A percentile compares a stretch with the other conserved stretches of the same genome.
Conservation (phyloP, 2,329 filamentous ascomycete species). For the Ilyonectria destructans region DNA sequence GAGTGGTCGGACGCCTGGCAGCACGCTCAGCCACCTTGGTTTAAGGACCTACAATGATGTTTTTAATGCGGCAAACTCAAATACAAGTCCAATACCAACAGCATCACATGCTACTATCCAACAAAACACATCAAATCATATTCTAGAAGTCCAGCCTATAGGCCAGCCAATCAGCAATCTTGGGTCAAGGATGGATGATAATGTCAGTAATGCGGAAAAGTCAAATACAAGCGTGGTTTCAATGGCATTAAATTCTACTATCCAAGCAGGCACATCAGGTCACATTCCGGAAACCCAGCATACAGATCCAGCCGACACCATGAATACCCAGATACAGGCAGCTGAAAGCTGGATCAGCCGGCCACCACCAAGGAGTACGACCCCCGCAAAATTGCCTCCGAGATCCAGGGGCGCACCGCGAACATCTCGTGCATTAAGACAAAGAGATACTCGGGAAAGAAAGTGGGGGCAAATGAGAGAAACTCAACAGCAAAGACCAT, state of each 20-base stretch:
- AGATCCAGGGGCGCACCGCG: slow-evolving; percentile 17
- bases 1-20: no score
- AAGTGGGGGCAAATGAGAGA: no score
- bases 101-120: no score
- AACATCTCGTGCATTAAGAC: slow-evolving; percentile 17
- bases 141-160: neutral
- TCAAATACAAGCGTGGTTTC: no score
- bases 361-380: no score
- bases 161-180: no score
- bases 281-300: neutral
- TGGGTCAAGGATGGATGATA: no score
- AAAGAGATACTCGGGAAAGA: neutral
- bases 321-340: slow-evolving; percentile 8
- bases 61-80: slow-evolving; percentile 1
- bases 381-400: neutral
- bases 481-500: no score
- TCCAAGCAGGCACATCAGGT: slow-evolving; percentile 3
- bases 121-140: neutral
- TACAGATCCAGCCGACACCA: slow-evolving; percentile 5
- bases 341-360: neutral
- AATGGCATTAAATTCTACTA: no score
- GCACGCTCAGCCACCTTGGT: neutral
- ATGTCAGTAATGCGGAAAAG: no score
- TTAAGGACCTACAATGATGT: no score
- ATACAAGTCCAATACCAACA: slow-evolving; percentile 6